Conservation (phyloP, 2,329 filamentous ascomycete genomes). For the Calonectria hawksworthii region DNA sequence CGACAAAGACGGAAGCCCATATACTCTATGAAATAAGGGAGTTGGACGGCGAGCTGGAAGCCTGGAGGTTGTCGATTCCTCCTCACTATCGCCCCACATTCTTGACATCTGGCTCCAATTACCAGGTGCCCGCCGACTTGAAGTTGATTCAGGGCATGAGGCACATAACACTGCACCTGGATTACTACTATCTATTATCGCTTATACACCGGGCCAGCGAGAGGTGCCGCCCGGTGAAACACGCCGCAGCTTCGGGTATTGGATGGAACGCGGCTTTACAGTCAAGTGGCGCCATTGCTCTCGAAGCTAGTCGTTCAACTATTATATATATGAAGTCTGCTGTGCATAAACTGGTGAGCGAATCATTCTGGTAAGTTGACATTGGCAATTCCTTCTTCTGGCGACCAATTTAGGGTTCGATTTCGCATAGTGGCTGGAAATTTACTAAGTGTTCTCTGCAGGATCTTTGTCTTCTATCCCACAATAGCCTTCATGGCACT, state of each 20-base stretch:
- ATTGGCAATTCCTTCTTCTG: not conserved
- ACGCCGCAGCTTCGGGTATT: slow-evolving; percentile 28
- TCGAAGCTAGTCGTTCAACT: slow-evolving; percentile 70
- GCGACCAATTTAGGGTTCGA: not conserved
- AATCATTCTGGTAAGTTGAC: slow-evolving; percentile 63
- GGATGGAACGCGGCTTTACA: slow-evolving; percentile 60
- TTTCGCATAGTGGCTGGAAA: too few relatives aligned
- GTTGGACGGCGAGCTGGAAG: slow-evolving; percentile 69
- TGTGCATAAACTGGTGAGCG: slow-evolving; percentile 57
- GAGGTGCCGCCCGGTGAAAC: slow-evolving; percentile 53
- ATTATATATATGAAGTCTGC: slow-evolving; percentile 62
- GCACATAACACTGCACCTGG: slow-evolving; percentile 62
- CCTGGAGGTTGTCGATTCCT: slow-evolving; percentile 66
- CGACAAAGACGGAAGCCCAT: slow-evolving; percentile 67
- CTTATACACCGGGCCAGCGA: slow-evolving; percentile 69
- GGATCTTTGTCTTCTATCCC: slow-evolving; percentile 70
- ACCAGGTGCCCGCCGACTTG: slow-evolving; percentile 45
- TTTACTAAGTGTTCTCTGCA: slow-evolving; percentile 40
- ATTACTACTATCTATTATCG: slow-evolving; percentile 69
- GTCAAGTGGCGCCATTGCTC: slow-evolving; percentile 66
- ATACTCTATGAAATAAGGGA: slow-evolving; percentile 68
- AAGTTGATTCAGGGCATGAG: slow-evolving; percentile 58
- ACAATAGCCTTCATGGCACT: slow-evolving; percentile 66
- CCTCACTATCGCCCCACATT: slow-evolving; percentile 61
- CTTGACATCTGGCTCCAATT: slow-evolving; percentile 50